Conservation (phyloP, 208 protist species). For the Acanthamoeba royreba region DNA sequence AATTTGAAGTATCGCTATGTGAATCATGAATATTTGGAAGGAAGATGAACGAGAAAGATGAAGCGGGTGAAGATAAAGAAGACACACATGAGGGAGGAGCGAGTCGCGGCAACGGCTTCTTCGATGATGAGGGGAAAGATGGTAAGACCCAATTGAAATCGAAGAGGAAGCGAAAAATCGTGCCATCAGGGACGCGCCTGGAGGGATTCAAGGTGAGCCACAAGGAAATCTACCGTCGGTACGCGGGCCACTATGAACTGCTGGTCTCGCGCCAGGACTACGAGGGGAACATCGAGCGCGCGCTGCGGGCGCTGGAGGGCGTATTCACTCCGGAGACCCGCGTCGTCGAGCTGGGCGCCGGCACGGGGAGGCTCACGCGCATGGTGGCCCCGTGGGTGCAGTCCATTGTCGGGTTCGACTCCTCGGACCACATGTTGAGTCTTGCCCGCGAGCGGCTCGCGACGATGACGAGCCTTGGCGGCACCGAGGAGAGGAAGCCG, state of each 20-base stretch:
- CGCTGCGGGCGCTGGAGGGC: not conserved
- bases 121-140: too few species aligned
- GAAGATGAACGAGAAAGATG: too few species aligned
- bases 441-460: not conserved
- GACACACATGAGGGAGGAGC: too few species aligned
- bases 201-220: not conserved
- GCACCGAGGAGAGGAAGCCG: not conserved
- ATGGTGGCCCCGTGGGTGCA: not conserved
- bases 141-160: not conserved
- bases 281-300: not conserved
- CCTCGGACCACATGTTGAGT: not conserved
- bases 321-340: not conserved
- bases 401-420: not conserved
- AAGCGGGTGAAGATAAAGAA: too few species aligned
- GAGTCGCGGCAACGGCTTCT: too few species aligned
- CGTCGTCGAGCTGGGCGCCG: not conserved
- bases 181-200: too few species aligned
- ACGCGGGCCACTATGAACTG: not conserved
- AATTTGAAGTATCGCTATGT: too few species aligned
- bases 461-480: not conserved
- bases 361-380: not conserved
- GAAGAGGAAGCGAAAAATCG: too few species aligned
- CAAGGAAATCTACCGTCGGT: constrained; percentile 4
- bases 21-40: too few species aligned
- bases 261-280: not conserved